phyloP scores from a whole-genome alignment of 345 rosid genomes.

The Limnanthes douglasii region DNA sequence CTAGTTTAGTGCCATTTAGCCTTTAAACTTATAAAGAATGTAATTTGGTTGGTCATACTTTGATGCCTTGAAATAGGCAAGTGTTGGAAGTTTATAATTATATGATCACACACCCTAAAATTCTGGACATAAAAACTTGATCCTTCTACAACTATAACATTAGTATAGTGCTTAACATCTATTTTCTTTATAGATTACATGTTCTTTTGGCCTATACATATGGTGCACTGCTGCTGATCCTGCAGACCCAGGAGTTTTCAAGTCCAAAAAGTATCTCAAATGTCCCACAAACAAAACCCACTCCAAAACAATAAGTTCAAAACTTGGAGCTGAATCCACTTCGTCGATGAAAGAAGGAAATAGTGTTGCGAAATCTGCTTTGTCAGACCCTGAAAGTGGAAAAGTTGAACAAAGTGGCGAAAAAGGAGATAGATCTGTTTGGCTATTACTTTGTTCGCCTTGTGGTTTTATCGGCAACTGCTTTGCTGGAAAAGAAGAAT shows the following conservation, averaged over 20 bases:
- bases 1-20: too few species aligned
- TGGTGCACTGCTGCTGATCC: constrained; percentile 91
- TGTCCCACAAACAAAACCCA: constrained; percentile 33
- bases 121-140: too few species aligned
- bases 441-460: constrained; percentile 34
- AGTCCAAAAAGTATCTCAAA: constrained; percentile 66
- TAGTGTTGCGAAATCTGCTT: constrained; percentile 34
- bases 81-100: too few species aligned
- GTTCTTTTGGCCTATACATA: constrained; percentile 60
- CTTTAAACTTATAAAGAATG: too few species aligned
- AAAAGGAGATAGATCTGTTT: too few species aligned
- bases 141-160: too few species aligned
- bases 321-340: constrained; percentile 52
- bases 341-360: constrained; percentile 36
- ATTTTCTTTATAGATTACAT: constrained; percentile 38
- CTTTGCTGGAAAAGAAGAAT: constrained; percentile 35
- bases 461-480: constrained; percentile 53
- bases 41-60: too few species aligned
- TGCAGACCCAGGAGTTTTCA: constrained; percentile 68
- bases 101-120: too few species aligned
- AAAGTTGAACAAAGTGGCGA: too few species aligned
- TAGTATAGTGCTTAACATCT: too few species aligned
- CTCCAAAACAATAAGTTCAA: constrained; percentile 26
- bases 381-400: constrained; percentile 20
- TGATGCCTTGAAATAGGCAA: too few species aligned